phyloP scores from a whole-genome alignment of 2,329 filamentous ascomycete species.

The Madurella fahalii region DNA sequence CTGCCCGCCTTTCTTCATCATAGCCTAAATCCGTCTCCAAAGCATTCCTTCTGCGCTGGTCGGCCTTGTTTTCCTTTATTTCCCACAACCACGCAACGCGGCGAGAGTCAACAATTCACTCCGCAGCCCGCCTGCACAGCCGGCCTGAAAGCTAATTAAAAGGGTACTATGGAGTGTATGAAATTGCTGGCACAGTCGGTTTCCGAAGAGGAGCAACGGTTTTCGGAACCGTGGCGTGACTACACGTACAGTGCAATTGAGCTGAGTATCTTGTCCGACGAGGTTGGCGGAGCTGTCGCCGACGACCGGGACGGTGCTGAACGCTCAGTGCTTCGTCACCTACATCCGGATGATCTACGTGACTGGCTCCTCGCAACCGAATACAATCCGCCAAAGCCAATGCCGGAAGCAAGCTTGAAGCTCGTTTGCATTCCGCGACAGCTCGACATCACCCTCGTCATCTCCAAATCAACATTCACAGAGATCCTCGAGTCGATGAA shows the following conservation, averaged over 20 bases:
- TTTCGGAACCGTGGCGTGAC: background rate
- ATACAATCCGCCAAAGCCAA: background rate
- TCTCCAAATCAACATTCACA: constrained; percentile 1
- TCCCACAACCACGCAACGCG: too few species aligned
- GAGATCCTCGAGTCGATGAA: constrained; percentile 6
- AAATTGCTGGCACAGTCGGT: background rate
- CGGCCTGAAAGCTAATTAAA: too few species aligned
- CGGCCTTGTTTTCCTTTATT: too few species aligned
- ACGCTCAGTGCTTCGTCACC: background rate
- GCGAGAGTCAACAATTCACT: too few species aligned
- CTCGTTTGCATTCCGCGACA: background rate
- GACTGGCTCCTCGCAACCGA: background rate
- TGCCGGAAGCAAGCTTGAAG: background rate
- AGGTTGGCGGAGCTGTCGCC: background rate
- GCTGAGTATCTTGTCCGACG: background rate
- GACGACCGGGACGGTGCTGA: background rate
- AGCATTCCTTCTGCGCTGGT: too few species aligned
- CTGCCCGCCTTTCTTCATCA: too few species aligned
- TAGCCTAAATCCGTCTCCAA: too few species aligned
- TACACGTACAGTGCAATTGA: background rate
- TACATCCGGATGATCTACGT: background rate
- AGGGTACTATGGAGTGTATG: too few species aligned
- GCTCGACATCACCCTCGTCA: background rate
- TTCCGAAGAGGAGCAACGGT: background rate
- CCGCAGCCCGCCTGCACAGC: too few species aligned